Evolutionary conservation across 2,329 filamentous ascomycete genomes (phyloP), one percentile per base, ranked within the genome.

Genomic region (Diaporthe batatas): DNA sequence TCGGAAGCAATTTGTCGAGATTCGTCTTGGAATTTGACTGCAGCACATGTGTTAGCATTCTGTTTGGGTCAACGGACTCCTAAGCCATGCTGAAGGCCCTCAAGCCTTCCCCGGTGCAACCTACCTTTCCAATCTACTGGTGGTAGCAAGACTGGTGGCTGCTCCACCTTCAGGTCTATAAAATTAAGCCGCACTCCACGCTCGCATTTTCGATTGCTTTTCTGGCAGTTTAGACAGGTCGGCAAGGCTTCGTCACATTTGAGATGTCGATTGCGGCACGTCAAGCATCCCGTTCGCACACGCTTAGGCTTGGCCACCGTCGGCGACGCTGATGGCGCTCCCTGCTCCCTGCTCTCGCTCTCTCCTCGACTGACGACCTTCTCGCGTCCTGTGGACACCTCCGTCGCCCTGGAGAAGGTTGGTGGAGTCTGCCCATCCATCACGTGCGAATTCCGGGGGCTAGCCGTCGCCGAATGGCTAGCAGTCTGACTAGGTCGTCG

Each of bases 1-100:
- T 98, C 95, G 0, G 93, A 96, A 8, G 96, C 96, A 81, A 98
- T 97, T 59, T 93, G 88, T 39, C 95, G 89, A 29, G 95, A 98
- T 80, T 98, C 95, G 79, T 98, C 96, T 78, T 93, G 88, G 77
- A 98, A 98, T 68, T 90, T 87, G 18, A 98, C 90, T 89, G 53
- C 11, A 29, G 16, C 21, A 34, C 34, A 11, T n/a, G 6, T 1
- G 59, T 77, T 53, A 77, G 75, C 54, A 55, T 23, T 39, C 16
- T 34, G 51, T 34, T 36, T 11, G 55, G 25, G 67, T 7, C 16
- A 10, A 36, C 14, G 55, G n/a, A 23, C 14, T 59, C 47, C 51
- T 8, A 39, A 34, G 49, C 42, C n/a, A 44, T 23, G 55, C 3
- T 25, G n/a, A 16, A 49, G 34, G 51, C 42, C 21, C 21, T 49